Evolutionary conservation across 768 basidiomycete species (phyloP).

Genomic region (Boletus rubropictus): DNA sequence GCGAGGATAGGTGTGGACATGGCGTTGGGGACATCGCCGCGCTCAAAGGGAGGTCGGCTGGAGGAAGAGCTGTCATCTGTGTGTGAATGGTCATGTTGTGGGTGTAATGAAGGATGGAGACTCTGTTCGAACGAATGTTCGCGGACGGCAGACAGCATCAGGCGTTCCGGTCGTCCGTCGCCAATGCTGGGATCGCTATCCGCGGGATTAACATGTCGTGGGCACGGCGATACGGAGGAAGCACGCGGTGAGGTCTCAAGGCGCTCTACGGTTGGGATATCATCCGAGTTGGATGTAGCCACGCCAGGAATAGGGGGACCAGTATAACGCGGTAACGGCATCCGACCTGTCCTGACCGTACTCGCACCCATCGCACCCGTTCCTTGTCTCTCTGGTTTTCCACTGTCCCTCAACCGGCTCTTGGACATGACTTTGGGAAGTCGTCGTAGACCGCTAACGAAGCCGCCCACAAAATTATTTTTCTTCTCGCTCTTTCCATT

Average conservation of each 20-base stretch:
- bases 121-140: slow-evolving; percentile 20
- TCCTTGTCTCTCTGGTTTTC: slow-evolving; percentile 21
- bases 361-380: background rate
- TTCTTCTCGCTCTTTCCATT: slow-evolving; percentile 30
- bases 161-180: slow-evolving; percentile 23
- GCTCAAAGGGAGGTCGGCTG: slow-evolving; percentile 23
- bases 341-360: slow-evolving; percentile 11
- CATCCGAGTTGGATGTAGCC: slow-evolving; percentile 22
- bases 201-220: slow-evolving; percentile 6
- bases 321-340: slow-evolving; percentile 18
- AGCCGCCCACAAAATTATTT: slow-evolving; percentile 25
- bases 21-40: slow-evolving; percentile 21
- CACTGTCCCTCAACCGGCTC: slow-evolving; percentile 23
- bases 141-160: slow-evolving; percentile 22
- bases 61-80: slow-evolving; percentile 20
- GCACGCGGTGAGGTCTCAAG: slow-evolving; percentile 22
- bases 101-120: slow-evolving; percentile 9
- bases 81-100: slow-evolving; percentile 15
- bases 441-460: slow-evolving; percentile 28
- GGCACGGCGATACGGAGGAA: slow-evolving; percentile 23
- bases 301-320: slow-evolving; percentile 17
- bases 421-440: slow-evolving; percentile 33
- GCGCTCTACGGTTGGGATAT: slow-evolving; percentile 27
- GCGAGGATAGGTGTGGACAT: slow-evolving; percentile 29
- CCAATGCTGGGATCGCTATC: slow-evolving; percentile 21